Evolutionary conservation across 2,329 filamentous ascomycete species (phyloP).

Genomic region (Phyllosticta paracitricarpa): DNA sequence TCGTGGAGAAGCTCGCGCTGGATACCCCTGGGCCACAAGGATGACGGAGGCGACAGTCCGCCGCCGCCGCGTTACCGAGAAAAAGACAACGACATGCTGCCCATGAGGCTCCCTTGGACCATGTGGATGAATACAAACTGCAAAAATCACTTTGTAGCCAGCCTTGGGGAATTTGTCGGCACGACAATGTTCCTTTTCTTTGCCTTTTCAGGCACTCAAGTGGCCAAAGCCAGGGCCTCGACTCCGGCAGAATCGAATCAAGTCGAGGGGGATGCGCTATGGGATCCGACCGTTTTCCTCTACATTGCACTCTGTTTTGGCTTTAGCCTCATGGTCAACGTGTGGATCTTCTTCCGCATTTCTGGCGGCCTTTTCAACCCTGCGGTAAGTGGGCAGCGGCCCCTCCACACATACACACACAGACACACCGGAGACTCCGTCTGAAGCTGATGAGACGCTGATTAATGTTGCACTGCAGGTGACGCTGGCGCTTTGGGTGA

Average conservation of each 20-base stretch:
- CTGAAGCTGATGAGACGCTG: not conserved
- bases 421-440: slow-evolving; percentile 6
- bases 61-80: not conserved
- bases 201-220: slow-evolving; percentile 30
- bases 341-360: slow-evolving; percentile 32
- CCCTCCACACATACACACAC: slow-evolving; percentile 14
- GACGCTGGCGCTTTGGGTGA: slow-evolving; percentile 27
- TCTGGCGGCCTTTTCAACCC: slow-evolving; percentile 32
- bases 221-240: slow-evolving; percentile 35
- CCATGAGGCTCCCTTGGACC: slow-evolving; percentile 23
- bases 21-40: slow-evolving; percentile 2
- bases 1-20: slow-evolving; percentile 4
- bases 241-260: slow-evolving; percentile 26
- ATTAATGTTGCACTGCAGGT: slow-evolving; percentile 17
- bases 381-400: slow-evolving; percentile 22
- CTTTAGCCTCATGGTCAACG: slow-evolving; percentile 32
- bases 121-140: slow-evolving; percentile 28
- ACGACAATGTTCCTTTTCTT: slow-evolving; percentile 13
- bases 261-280: slow-evolving; percentile 26
- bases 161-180: slow-evolving; percentile 8
- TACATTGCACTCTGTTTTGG: slow-evolving; percentile 29
- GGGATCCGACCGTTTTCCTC: slow-evolving; percentile 33
- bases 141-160: slow-evolving; percentile 20
- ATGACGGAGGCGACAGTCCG: not conserved
- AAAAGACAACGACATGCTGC: slow-evolving; percentile 2